Evolutionary conservation across 106 monocot species (phyloP).

Genomic region (Amphibolis antarctica): DNA sequence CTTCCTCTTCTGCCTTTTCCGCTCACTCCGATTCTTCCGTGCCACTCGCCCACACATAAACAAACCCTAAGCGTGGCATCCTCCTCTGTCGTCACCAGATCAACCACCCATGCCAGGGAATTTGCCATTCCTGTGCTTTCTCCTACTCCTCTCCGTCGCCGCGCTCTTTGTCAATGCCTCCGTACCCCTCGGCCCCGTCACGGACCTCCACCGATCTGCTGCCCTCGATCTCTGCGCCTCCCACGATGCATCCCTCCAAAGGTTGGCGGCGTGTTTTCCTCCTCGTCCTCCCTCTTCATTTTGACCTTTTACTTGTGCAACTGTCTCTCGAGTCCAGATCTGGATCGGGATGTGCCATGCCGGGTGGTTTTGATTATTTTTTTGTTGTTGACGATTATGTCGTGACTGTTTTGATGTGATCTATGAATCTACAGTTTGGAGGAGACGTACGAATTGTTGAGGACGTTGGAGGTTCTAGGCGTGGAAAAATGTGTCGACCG

Average conservation of each 20-base stretch:
- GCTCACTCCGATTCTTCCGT: no score
- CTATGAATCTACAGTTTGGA: conserved; percentile 48
- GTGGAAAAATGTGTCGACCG: conserved; percentile 25
- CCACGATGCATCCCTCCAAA: conserved; percentile 10
- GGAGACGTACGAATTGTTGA: conserved; percentile 68
- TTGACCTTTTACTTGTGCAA: background rate
- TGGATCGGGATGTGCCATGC: background rate
- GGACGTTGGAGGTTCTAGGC: conserved; percentile 66
- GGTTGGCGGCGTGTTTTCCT: background rate
- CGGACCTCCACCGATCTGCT: conserved; percentile 23
- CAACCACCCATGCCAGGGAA: conserved; percentile 8
- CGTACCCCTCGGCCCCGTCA: conserved; percentile 7
- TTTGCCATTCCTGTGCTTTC: background rate
- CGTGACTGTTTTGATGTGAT: background rate
- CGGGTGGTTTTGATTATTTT: background rate
- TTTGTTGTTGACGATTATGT: background rate
- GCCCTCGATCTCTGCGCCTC: conserved; percentile 10
- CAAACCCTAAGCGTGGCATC: no score
- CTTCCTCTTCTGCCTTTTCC: no score
- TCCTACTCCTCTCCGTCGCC: background rate
- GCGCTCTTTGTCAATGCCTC: background rate
- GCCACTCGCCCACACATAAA: no score
- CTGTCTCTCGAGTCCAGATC: background rate
- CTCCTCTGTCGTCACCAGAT: no score
- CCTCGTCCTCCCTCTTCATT: background rate